Conservation (phyloP, 345 rosid genomes). For the Acer yangbiense region DNA sequence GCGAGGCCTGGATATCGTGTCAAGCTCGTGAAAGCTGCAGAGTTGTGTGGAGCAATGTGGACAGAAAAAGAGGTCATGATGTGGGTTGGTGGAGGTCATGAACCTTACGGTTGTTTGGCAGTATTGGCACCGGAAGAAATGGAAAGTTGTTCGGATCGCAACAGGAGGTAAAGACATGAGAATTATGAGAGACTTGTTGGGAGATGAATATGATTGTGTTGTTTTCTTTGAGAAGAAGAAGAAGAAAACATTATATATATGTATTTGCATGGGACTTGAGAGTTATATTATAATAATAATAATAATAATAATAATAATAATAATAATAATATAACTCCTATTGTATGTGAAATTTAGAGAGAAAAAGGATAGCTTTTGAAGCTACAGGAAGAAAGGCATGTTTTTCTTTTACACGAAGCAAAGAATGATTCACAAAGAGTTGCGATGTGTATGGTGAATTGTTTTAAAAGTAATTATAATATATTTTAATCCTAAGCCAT, state of each 20-base stretch:
- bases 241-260: background rate
- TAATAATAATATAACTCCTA: no score
- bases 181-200: no score
- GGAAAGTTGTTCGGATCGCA: slow-evolving; percentile 61
- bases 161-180: slow-evolving; percentile 28
- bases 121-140: slow-evolving; percentile 64
- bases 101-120: slow-evolving; percentile 60
- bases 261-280: background rate
- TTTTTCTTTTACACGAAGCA: background rate
- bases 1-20: slow-evolving; percentile 36
- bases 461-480: no score
- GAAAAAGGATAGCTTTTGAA: slow-evolving; percentile 16
- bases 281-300: background rate
- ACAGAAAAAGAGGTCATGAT: slow-evolving; percentile 38
- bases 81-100: slow-evolving; percentile 28
- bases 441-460: no score
- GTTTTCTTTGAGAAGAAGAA: background rate
- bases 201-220: background rate
- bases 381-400: slow-evolving; percentile 15
- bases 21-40: slow-evolving; percentile 45
- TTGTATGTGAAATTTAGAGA: background rate
- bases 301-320: no score
- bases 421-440: no score
- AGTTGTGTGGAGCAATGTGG: slow-evolving; percentile 52
- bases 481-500: no score